Base-by-base conservation (phyloP, 1,139 yeast genomes). In the Saccharomyces hybrid region DNA sequence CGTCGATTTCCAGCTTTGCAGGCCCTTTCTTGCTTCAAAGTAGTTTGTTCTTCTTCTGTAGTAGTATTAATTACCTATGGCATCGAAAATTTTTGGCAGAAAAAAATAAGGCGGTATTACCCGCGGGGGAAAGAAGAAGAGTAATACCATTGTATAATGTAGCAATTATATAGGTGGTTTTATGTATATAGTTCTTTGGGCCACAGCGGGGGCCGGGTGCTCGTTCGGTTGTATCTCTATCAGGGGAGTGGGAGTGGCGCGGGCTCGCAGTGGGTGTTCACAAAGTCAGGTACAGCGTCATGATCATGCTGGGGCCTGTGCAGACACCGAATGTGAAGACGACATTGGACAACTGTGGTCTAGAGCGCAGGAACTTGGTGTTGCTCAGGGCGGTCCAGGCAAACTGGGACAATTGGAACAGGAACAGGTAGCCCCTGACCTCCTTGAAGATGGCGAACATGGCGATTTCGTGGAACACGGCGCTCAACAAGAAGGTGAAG, bases 261-360 rank as follows among this genome's bases (percentile, higher is more conserved):
- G 88, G 80, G 57, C 23, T 90, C 73, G 64, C 90, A 90, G 73
- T 0, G 93, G 83, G 66, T 93, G 85, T 38, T 38, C 44, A 38
- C 44, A 38, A 38, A 4, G 44, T 38, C 44, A 38, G 44, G 26
- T 38, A 38, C 44, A 38, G 11, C 13, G 44, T 38, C 44, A 38
- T 38, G 72, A 90, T 82, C 62, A 90, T 71, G 53, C 95, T 82
- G 2, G 97, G 96, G 0, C 96, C 96, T 14, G 86, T 77, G 48
- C 87, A 82, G 53, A 90, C 84, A 4, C 96, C 96, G 55, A 85
- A 67, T 96, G 96, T 90, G 71, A 93, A 90, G 23, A 88, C 74
- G 49, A 82, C 78, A 65, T 87, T 89, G 1, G 96, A 95, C 50
- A 88, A 70, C 0, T 83, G 56, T 1, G 57, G 57, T 42, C 54